A percentile compares a stretch with the other conserved stretches of the same genome.
phyloP scores from a whole-genome alignment of 805 yeast species.

The Saccharomycopsis malanga region DNA sequence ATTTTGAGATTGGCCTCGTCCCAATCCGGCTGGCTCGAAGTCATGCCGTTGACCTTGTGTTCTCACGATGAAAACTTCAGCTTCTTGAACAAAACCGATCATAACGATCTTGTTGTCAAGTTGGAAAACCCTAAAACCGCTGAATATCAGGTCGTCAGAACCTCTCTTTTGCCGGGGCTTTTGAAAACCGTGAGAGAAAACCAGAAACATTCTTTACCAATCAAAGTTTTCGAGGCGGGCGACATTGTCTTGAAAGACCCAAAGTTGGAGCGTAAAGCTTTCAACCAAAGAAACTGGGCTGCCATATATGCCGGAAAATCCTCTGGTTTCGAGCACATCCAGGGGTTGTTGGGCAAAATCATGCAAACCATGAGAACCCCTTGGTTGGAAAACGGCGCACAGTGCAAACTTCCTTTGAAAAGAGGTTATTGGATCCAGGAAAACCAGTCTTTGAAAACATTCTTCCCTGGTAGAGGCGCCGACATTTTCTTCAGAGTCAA shows the following conservation, averaged over 20 bases:
- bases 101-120: slow-evolving; percentile 72
- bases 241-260: slow-evolving; percentile 86
- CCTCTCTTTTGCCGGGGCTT: slow-evolving; percentile 88
- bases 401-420: slow-evolving; percentile 36
- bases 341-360: slow-evolving; percentile 88
- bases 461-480: slow-evolving; percentile 98
- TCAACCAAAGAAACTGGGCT: slow-evolving; percentile 89
- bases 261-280: slow-evolving; percentile 77
- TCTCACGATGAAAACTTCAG: slow-evolving; percentile 96
- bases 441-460: slow-evolving; percentile 58
- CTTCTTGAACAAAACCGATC: slow-evolving; percentile 69
- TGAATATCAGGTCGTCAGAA: slow-evolving; percentile 97
- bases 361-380: slow-evolving; percentile 93
- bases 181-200: slow-evolving; percentile 93
- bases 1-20: slow-evolving; percentile 86
- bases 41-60: slow-evolving; percentile 88
- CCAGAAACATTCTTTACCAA: slow-evolving; percentile 91
- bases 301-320: slow-evolving; percentile 93
- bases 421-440: slow-evolving; percentile 88
- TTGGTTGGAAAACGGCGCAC: slow-evolving; percentile 56
- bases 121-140: slow-evolving; percentile 93
- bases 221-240: slow-evolving; percentile 90
- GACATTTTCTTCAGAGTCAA: slow-evolving; percentile 65
- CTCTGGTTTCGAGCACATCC: slow-evolving; percentile 90
- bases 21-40: slow-evolving; percentile 94